These are phyloP conservation scores for Sporothrix brasiliensis DNA, from an alignment of 2,329 filamentous ascomycete genomes.

Conservation along the genomic window DNA sequence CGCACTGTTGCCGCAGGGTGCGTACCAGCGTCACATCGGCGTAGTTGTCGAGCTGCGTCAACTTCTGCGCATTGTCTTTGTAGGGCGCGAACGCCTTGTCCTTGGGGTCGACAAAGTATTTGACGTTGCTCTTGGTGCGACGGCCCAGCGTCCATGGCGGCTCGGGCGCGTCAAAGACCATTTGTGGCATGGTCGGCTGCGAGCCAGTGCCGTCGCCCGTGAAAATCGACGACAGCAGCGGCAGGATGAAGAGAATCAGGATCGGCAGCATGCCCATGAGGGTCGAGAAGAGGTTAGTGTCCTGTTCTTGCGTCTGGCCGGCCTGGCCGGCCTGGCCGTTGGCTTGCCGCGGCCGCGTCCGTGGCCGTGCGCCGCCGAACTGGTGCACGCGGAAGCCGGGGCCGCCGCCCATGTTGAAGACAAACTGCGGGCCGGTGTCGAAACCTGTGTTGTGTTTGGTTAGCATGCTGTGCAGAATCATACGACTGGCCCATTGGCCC, in stretches of 20 bases:
- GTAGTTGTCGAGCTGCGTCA: conserved; percentile 72
- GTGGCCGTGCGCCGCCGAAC: conserved; percentile 79
- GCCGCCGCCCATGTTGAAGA: conserved; percentile 92
- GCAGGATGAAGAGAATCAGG: conserved; percentile 83
- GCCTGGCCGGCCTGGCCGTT: conserved; percentile 23
- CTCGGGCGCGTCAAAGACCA: conserved; percentile 73
- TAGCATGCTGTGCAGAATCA: conserved; percentile 16
- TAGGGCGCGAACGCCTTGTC: conserved; percentile 62
- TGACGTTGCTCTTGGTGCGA: conserved; percentile 69
- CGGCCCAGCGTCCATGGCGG: conserved; percentile 75
- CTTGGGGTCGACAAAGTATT: conserved; percentile 81
- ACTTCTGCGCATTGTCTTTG: conserved; percentile 67
- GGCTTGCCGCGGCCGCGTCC: conserved; percentile 67
- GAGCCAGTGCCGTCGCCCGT: conserved; percentile 55
- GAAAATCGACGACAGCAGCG: conserved; percentile 80
- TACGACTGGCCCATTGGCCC: neutral
- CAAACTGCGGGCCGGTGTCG: conserved; percentile 81
- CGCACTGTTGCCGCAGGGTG: conserved; percentile 70
- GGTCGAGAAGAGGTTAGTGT: conserved; percentile 57
- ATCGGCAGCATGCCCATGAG: conserved; percentile 82
- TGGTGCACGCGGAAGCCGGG: conserved; percentile 93
- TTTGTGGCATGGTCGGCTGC: conserved; percentile 62
- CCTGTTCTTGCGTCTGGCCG: conserved; percentile 48
- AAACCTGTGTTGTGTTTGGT: conserved; percentile 52
- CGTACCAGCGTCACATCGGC: conserved; percentile 76